A percentile compares a stretch with the other conserved stretches of the same genome.
phyloP scores from a whole-genome alignment of 116 monocot genomes.

The Trichopus zeylanicus region DNA sequence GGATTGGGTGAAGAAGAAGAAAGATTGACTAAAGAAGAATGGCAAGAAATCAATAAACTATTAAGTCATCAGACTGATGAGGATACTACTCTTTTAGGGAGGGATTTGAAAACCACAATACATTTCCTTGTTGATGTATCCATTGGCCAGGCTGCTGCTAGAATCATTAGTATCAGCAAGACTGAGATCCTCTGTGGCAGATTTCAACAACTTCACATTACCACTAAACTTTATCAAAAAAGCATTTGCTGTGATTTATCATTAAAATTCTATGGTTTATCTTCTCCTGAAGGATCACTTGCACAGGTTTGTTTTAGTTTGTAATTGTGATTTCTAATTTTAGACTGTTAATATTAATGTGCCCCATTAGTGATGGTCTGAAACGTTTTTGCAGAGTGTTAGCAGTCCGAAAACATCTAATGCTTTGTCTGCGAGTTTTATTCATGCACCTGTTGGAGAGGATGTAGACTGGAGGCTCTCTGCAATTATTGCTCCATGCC shows the following conservation, averaged over 20 bases:
- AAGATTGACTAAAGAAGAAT: constrained; percentile 84
- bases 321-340: neutral
- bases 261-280: constrained; percentile 79
- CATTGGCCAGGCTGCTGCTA: constrained; percentile 74
- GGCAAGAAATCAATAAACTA: constrained; percentile 83
- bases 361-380: neutral
- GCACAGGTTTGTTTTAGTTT: constrained; percentile 53
- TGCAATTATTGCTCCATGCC: constrained; percentile 90
- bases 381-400: constrained; percentile 56
- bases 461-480: constrained; percentile 86
- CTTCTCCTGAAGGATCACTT: constrained; percentile 90
- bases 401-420: constrained; percentile 70
- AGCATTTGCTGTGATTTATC: constrained; percentile 71
- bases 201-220: constrained; percentile 84
- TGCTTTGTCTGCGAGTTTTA: constrained; percentile 83
- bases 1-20: constrained; percentile 53
- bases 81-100: constrained; percentile 36
- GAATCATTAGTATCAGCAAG: constrained; percentile 56
- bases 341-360: neutral
- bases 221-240: constrained; percentile 67
- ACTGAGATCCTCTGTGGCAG: constrained; percentile 86
- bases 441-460: constrained; percentile 63
- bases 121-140: constrained; percentile 72
- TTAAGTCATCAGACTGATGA: constrained; percentile 77
- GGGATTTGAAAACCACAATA: constrained; percentile 52